Evolutionary conservation across 768 basidiomycete species (phyloP), one percentile per base, ranked within the genome.

Genomic region (Wakefieldia striispora): DNA sequence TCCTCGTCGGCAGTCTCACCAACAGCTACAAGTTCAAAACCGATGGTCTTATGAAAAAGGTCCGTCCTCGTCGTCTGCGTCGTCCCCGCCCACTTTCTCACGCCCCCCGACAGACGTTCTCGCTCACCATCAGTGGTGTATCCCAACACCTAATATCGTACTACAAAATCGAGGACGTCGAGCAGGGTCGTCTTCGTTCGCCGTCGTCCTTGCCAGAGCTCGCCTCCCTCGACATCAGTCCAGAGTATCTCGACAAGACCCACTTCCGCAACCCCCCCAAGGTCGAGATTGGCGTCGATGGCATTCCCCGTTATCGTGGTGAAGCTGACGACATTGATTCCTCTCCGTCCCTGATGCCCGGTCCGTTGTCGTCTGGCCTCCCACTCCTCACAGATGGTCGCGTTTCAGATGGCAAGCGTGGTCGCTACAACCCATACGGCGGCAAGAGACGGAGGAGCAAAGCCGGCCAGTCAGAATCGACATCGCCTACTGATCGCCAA

Each of bases 11-110:
- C 27, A 93, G 91, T 61, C 70, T 97, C 61, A 97, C 94, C 9
- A 94, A 92, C 70, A 88, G 83, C 65, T 87, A 89, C 77, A 92
- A 92, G 69, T 97, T 95, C 79, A 95, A 95, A 64, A 68, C 78
- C 0, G 87, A 92, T 49, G 95, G 95, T 7, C 79, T 98, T 67
- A 92, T 97, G 84, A 98, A 98, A 77, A 97, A 97, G 83, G 95
- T 93, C 39, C 58, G 81, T 29, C 55, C 38, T 46, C 58, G 44
- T 34, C 42, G 43, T 50, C 43, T 40, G 14, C 44, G 16, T 49
- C 26, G 20, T 51, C 35, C 17, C 35, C 26, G 44, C 27, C 40
- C 14, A 21, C 34, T 59, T 70, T 68, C 65, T 70, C 65, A 70
- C 64, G 64, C 57, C 33, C 27, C 3, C 36, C 20, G 19, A 19